These are phyloP conservation scores for Conticribra guillardii DNA, from an alignment of 108 stramenopile species.

Conservation along the genomic window DNA sequence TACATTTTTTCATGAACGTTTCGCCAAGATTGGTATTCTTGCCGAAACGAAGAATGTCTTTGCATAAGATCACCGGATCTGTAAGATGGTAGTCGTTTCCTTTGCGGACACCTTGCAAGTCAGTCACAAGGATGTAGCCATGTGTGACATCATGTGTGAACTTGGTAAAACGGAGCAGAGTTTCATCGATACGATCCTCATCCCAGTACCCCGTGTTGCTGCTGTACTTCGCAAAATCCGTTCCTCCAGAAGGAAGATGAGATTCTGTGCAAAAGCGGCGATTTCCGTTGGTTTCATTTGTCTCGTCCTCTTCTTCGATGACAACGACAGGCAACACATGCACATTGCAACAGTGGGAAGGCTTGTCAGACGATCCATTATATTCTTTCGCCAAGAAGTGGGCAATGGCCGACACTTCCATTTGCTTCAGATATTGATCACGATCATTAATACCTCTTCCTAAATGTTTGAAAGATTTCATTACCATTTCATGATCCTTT, in stretches of 20 bases:
- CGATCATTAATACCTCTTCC: conserved; percentile 39
- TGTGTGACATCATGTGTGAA: conserved; percentile 39
- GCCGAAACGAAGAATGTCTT: no score
- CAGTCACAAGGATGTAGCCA: conserved; percentile 48
- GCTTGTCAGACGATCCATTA: conserved; percentile 46
- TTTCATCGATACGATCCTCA: conserved; percentile 38
- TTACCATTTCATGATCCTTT: conserved; percentile 26
- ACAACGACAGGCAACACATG: conserved; percentile 35
- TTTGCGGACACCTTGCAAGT: conserved; percentile 49
- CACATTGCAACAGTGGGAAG: conserved; percentile 30
- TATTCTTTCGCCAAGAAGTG: conserved; percentile 49
- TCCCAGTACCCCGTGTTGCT: conserved; percentile 58
- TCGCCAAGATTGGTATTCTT: no score
- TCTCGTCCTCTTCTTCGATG: conserved; percentile 40
- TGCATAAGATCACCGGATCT: no score
- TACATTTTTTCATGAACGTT: no score
- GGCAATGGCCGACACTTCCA: conserved; percentile 53
- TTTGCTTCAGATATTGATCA: conserved; percentile 47
- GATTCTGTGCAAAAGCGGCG: conserved; percentile 43
- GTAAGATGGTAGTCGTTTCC: conserved; percentile 37
- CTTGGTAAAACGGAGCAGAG: conserved; percentile 41
- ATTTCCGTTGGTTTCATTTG: conserved; percentile 22
- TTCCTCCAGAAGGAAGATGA: conserved; percentile 30
- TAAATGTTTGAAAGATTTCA: conserved; percentile 51
- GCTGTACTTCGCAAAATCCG: conserved; percentile 47